phyloP scores from a whole-genome alignment of 148 eudicot genomes.

The Talinum fruticosum region DNA sequence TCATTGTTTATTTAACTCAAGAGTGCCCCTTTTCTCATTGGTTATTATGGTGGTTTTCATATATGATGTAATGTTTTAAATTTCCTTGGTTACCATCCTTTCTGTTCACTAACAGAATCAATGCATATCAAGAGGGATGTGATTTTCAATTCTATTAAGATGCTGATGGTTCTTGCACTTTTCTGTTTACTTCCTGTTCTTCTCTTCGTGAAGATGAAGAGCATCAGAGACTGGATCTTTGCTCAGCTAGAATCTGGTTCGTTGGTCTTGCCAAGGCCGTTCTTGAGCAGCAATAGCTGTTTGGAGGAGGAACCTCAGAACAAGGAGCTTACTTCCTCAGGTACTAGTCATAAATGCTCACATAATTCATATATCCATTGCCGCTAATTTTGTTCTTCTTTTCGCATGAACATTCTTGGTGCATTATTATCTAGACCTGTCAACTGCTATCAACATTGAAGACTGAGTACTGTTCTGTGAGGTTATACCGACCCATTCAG shows the following conservation, averaged over 20 bases:
- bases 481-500: not conserved
- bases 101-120: not conserved
- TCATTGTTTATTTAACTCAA: not conserved
- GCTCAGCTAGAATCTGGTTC: conserved; percentile 81
- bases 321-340: conserved; percentile 46
- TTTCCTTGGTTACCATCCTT: not conserved
- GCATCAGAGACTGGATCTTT: conserved; percentile 90
- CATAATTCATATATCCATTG: not conserved
- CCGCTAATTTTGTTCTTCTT: not conserved
- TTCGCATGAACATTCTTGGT: not conserved
- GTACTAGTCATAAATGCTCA: conserved; percentile 29
- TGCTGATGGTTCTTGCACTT: not conserved
- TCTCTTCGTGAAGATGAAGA: conserved; percentile 55
- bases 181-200: not conserved
- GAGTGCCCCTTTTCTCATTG: no score
- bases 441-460: not conserved
- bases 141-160: not conserved
- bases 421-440: not conserved
- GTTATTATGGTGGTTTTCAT: not conserved
- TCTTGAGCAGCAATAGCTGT: conserved; percentile 48
- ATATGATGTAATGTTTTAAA: not conserved
- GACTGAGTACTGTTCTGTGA: not conserved
- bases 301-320: conserved; percentile 41
- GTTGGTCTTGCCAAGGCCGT: conserved; percentile 52
- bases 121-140: not conserved